Evolutionary conservation across 306 rosid genomes (phyloP).

Genomic region (Crataegus laevigata): DNA sequence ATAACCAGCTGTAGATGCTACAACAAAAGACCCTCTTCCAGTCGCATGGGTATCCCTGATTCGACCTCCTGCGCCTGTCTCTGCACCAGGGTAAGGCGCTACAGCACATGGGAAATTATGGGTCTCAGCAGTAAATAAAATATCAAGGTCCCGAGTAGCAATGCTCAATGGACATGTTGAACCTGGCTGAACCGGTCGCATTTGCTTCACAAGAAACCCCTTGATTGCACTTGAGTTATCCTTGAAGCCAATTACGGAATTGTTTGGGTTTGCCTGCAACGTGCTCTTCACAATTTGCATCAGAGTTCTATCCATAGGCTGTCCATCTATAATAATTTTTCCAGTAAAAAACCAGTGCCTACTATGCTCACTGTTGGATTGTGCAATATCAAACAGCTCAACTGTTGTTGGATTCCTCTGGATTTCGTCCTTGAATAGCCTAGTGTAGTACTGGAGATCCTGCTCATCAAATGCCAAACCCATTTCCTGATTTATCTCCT

Average conservation of each 20-base stretch:
- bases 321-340: slow-evolving; percentile 63
- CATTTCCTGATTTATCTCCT: slow-evolving; percentile 75
- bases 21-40: slow-evolving; percentile 88
- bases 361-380: slow-evolving; percentile 88
- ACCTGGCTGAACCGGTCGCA: slow-evolving; percentile 70
- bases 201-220: slow-evolving; percentile 62
- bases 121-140: slow-evolving; percentile 86
- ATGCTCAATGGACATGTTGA: slow-evolving; percentile 43
- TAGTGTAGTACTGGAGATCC: slow-evolving; percentile 70
- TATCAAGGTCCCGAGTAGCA: slow-evolving; percentile 43
- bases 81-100: slow-evolving; percentile 96
- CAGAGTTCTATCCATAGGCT: slow-evolving; percentile 56
- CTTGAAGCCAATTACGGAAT: slow-evolving; percentile 86
- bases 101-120: slow-evolving; percentile 97
- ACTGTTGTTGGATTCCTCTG: slow-evolving; percentile 77
- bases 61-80: slow-evolving; percentile 94
- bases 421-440: slow-evolving; percentile 72
- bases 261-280: slow-evolving; percentile 65
- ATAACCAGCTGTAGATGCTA: slow-evolving; percentile 89
- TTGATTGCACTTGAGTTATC: slow-evolving; percentile 92
- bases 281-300: slow-evolving; percentile 96
- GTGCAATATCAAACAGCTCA: slow-evolving; percentile 87
- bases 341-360: slow-evolving; percentile 95
- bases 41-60: slow-evolving; percentile 95
- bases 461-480: slow-evolving; percentile 93